Evolutionary conservation across 331 rosid species (phyloP).

Genomic region (Malus hybrid): DNA sequence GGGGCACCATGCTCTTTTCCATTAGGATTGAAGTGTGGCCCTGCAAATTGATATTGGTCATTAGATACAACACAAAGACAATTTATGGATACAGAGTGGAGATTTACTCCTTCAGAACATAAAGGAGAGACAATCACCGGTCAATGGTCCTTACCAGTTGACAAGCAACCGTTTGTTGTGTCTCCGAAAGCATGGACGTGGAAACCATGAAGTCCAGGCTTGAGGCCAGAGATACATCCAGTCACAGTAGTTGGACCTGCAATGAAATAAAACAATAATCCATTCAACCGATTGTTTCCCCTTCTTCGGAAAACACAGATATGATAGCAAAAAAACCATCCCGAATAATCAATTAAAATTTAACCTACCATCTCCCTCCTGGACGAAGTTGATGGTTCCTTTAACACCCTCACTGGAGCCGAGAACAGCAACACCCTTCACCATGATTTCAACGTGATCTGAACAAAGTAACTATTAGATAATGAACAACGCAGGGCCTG

Average conservation of each 20-base stretch:
- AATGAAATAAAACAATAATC: neutral
- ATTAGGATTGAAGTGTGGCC: constrained; percentile 83
- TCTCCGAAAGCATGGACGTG: constrained; percentile 93
- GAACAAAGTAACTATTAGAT: constrained; percentile 25
- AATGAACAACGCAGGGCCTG: neutral
- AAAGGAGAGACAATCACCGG: neutral
- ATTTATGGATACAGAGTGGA: neutral
- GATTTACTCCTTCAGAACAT: neutral
- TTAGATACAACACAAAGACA: neutral
- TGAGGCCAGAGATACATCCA: constrained; percentile 66
- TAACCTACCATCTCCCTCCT: constrained; percentile 64
- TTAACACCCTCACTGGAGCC: constrained; percentile 43
- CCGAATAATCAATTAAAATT: neutral
- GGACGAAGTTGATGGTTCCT: constrained; percentile 55
- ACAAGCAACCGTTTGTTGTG: constrained; percentile 93
- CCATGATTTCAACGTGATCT: constrained; percentile 80
- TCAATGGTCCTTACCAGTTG: constrained; percentile 59
- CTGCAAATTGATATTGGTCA: constrained; percentile 22
- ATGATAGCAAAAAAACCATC: neutral
- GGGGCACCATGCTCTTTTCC: constrained; percentile 86
- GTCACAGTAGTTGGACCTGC: constrained; percentile 88
- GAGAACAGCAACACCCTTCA: constrained; percentile 80
- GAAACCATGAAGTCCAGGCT: constrained; percentile 89
- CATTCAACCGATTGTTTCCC: neutral
- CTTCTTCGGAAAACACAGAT: neutral